A percentile compares a stretch with the other conserved stretches of the same genome.
Conservation (phyloP, 495 filamentous ascomycete genomes). For the Hypoxylon lienhwacheense region DNA sequence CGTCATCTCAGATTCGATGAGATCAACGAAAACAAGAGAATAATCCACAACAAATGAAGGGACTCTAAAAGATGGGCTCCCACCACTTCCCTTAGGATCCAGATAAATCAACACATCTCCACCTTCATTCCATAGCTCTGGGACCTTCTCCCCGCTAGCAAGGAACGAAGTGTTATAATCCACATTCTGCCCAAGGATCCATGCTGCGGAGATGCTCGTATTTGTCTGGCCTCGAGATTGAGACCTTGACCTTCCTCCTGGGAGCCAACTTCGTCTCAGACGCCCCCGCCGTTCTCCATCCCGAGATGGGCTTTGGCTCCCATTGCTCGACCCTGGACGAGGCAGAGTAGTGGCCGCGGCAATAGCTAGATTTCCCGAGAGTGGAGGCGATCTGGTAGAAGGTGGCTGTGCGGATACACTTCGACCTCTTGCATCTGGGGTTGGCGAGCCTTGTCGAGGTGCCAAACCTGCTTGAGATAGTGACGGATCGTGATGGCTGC, state of each 20-base stretch:
- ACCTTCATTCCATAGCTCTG: conserved; percentile 85
- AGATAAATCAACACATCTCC: conserved; percentile 86
- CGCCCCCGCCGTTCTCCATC: conserved; percentile 38
- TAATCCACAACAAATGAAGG: conserved; percentile 70
- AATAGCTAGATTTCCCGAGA: conserved; percentile 34
- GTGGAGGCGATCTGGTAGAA: conserved; percentile 11
- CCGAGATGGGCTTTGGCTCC: conserved; percentile 37
- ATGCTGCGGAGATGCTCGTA: conserved; percentile 50
- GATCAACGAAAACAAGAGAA: conserved; percentile 66
- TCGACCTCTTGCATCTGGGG: conserved; percentile 35
- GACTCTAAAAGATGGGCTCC: conserved; percentile 76
- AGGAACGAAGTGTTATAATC: conserved; percentile 64
- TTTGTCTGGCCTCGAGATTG: conserved; percentile 39
- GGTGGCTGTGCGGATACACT: conserved; percentile 48
- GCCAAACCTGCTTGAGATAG: conserved; percentile 16
- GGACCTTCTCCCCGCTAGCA: conserved; percentile 63
- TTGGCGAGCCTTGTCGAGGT: conserved; percentile 33
- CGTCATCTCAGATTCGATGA: conserved; percentile 65
- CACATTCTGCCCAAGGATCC: conserved; percentile 62
- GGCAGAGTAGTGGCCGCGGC: conserved; percentile 24
- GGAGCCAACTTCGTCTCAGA: conserved; percentile 48
- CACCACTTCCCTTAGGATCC: conserved; percentile 65
- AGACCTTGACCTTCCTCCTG: conserved; percentile 48
- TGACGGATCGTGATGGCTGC: conserved; percentile 16
- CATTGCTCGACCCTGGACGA: conserved; percentile 40